Conservation (phyloP, 495 filamentous ascomycete species). For the Aspergillus affinis region DNA sequence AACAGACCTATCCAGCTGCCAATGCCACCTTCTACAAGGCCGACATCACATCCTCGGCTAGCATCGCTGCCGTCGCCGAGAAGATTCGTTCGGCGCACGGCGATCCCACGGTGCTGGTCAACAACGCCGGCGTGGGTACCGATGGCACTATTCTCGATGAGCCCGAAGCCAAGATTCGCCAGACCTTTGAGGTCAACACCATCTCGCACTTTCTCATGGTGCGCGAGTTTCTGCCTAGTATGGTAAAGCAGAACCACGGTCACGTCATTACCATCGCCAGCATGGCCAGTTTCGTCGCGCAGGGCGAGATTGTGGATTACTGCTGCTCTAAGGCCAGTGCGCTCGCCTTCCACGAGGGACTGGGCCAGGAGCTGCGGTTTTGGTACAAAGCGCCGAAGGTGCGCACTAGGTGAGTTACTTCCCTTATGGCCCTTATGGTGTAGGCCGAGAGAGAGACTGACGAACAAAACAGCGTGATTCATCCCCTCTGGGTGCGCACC, state of each 20-base stretch:
- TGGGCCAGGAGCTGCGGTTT: conserved; percentile 43
- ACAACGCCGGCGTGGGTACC: conserved; percentile 59
- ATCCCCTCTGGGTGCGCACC: conserved; percentile 48
- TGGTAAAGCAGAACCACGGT: conserved; percentile 59
- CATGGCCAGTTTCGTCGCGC: conserved; percentile 52
- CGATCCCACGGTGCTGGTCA: conserved; percentile 55
- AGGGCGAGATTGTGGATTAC: conserved; percentile 55
- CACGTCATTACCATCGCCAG: conserved; percentile 58
- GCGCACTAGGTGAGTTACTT: conserved; percentile 38
- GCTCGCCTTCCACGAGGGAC: conserved; percentile 53
- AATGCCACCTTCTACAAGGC: conserved; percentile 48
- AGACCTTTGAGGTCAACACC: conserved; percentile 60
- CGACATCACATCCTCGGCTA: conserved; percentile 52
- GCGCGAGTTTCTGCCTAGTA: conserved; percentile 60
- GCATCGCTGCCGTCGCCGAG: conserved; percentile 43
- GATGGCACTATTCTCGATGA: conserved; percentile 48
- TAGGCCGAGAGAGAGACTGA: not conserved
- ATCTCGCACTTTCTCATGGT: conserved; percentile 57
- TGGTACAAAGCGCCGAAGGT: conserved; percentile 46
- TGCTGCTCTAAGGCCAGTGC: conserved; percentile 56
- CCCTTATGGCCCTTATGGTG: not conserved
- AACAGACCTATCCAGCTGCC: conserved; percentile 23
- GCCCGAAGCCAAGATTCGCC: conserved; percentile 43
- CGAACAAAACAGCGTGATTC: conserved; percentile 34
- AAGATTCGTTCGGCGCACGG: conserved; percentile 48